These are phyloP conservation scores for Coniophora puteana DNA, from an alignment of 1,284 basidiomycete species.

Conservation along the genomic window DNA sequence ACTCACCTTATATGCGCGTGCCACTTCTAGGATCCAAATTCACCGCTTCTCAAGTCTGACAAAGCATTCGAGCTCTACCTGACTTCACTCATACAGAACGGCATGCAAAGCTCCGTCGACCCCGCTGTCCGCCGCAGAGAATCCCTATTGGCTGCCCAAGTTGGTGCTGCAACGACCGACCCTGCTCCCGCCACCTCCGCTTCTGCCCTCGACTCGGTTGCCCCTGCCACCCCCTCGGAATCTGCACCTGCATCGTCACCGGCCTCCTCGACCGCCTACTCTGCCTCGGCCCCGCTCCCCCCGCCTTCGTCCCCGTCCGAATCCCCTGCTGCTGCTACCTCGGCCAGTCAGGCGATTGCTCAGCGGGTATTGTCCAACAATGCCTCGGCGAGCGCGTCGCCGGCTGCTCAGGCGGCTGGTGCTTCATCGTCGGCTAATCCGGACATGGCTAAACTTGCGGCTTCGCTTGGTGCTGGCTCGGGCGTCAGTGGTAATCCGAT, in stretches of 20 bases:
- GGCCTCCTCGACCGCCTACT: conserved; percentile 12
- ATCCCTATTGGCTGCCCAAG: conserved; percentile 45
- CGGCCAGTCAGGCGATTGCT: conserved; percentile 51
- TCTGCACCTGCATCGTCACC: conserved; percentile 5
- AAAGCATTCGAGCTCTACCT: conserved; percentile 72
- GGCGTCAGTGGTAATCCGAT: conserved; percentile 58
- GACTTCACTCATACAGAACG: conserved; percentile 58
- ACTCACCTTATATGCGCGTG: conserved; percentile 3
- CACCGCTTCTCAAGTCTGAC: conserved; percentile 64
- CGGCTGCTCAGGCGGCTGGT: conserved; percentile 13
- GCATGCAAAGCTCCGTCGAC: conserved; percentile 53
- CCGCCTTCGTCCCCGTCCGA: conserved; percentile 31
- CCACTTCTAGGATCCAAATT: conserved; percentile 51
- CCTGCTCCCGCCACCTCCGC: conserved; percentile 14
- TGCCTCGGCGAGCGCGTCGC: conserved; percentile 14
- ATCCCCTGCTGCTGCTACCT: conserved; percentile 16
- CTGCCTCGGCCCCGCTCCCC: conserved; percentile 13
- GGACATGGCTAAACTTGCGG: conserved; percentile 38
- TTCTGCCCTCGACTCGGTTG: conserved; percentile 12
- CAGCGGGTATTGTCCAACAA: conserved; percentile 48
- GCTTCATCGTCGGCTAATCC: conserved; percentile 25
- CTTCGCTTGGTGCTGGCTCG: conserved; percentile 37
- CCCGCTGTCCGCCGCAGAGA: conserved; percentile 67
- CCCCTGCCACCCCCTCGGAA: conserved; percentile 12
- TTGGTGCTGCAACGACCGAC: conserved; percentile 19